phyloP scores from a whole-genome alignment of 1,284 basidiomycete species.

The Acaromyces ingoldii region DNA sequence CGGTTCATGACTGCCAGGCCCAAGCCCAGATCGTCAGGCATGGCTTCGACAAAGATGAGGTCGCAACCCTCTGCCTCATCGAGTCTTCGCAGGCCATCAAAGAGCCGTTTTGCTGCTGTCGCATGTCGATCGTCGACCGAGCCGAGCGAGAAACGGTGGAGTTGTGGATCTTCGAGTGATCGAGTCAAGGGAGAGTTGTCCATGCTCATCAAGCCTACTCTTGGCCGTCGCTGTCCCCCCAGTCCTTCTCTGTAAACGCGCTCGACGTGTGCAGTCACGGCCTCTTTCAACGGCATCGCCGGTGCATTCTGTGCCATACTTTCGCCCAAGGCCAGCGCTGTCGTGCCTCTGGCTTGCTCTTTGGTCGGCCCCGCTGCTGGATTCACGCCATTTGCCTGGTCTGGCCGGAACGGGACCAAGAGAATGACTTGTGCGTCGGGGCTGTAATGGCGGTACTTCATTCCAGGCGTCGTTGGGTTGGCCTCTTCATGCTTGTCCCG shows the following conservation, averaged over 20 bases:
- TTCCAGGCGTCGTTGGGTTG: constrained; percentile 88
- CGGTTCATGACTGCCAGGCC: constrained; percentile 96
- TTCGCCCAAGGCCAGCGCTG: too few species aligned
- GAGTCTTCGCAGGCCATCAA: constrained; percentile 78
- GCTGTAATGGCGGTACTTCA: constrained; percentile 98
- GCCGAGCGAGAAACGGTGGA: constrained; percentile 60
- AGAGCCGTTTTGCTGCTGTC: constrained; percentile 72
- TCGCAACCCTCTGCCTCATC: constrained; percentile 64
- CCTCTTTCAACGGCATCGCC: too few species aligned
- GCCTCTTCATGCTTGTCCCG: constrained; percentile 26
- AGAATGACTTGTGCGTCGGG: constrained; percentile 56
- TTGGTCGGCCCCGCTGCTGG: too few species aligned
- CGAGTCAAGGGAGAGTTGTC: not conserved
- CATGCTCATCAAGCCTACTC: not conserved
- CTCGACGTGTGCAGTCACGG: too few species aligned
- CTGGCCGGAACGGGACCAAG: constrained; percentile 12
- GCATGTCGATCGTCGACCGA: constrained; percentile 61
- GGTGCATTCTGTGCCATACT: too few species aligned
- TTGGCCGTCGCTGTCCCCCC: constrained; percentile 8
- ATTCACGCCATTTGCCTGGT: too few species aligned
- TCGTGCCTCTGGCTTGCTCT: too few species aligned
- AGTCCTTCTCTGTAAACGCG: too few species aligned
- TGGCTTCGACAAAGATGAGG: constrained; percentile 79
- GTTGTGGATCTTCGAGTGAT: constrained; percentile 4
- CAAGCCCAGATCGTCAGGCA: constrained; percentile 68